A percentile compares a stretch with the other conserved stretches of the same genome.
These are phyloP conservation scores for Penicillium sp. DNA, from an alignment of 2,329 filamentous ascomycete genomes.

Conservation along the genomic window DNA sequence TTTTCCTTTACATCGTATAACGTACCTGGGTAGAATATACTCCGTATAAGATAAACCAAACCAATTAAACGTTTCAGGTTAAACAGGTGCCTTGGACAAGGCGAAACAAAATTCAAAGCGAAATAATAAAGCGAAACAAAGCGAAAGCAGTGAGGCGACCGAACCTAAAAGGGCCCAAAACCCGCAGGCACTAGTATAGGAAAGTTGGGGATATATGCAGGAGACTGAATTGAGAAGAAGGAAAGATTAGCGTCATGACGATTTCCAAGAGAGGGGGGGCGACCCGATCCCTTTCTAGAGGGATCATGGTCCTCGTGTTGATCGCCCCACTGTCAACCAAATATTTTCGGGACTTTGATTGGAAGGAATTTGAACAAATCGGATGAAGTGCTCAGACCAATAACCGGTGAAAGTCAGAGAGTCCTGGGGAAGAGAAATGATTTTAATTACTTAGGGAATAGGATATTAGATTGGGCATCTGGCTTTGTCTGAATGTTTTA, in stretches of 20 bases:
- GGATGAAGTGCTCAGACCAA: slow-evolving; percentile 6
- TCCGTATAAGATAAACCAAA: not conserved
- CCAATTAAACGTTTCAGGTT: not conserved
- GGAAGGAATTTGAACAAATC: slow-evolving; percentile 13
- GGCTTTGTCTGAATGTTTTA: not conserved
- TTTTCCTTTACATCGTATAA: not conserved
- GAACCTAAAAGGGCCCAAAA: slow-evolving; percentile 1
- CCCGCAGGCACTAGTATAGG: not conserved
- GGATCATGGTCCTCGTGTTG: slow-evolving; percentile 8
- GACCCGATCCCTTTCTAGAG: not conserved
- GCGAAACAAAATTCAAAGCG: not conserved
- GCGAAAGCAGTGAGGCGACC: slow-evolving; percentile 1
- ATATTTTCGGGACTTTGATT: slow-evolving; percentile 2
- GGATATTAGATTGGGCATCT: slow-evolving; percentile 3
- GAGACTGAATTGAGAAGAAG: slow-evolving; percentile 6
- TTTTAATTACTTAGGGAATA: not conserved
- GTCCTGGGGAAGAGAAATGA: not conserved
- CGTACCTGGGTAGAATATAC: not conserved
- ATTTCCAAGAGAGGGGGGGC: not conserved
- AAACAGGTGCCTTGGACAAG: not conserved
- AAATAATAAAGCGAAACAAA: not conserved
- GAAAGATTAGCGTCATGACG: slow-evolving; percentile 4
- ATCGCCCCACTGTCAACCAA: not conserved
- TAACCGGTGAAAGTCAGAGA: slow-evolving; percentile 2
- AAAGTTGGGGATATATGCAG: slow-evolving; percentile 6